These are phyloP conservation scores for Fallopia convolvulus DNA, from an alignment of 148 eudicot species.

Conservation along the genomic window DNA sequence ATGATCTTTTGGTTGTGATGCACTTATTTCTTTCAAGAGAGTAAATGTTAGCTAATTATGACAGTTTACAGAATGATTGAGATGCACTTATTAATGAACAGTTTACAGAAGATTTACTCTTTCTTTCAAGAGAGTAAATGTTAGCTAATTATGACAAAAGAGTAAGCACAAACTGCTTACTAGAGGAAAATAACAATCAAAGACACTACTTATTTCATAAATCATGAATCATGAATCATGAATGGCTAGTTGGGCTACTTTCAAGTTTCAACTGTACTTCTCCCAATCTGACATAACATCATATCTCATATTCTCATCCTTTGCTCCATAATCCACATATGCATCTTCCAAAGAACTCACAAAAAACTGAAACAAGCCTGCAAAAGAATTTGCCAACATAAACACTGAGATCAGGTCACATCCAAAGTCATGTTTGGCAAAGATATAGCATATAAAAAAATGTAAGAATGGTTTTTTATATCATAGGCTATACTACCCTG, in stretches of 20 bases:
- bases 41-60: neutral
- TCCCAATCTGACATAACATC: neutral
- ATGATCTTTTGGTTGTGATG: neutral
- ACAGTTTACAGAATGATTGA: neutral
- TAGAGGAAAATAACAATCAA: neutral
- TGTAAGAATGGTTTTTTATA: too few relatives aligned
- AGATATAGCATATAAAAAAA: neutral
- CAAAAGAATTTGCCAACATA: neutral
- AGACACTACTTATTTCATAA: neutral
- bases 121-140: neutral
- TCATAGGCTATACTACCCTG: too few relatives aligned
- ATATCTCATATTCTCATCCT: neutral
- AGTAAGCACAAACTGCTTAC: neutral
- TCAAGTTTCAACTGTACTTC: neutral
- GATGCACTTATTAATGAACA: neutral
- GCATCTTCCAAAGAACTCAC: conserved; percentile 7
- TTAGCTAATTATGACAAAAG: neutral
- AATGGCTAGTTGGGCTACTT: neutral
- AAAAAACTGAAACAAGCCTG: neutral
- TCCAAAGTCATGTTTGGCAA: neutral
- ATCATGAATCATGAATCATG: neutral
- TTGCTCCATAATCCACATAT: conserved; percentile 8
- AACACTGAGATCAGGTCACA: neutral
- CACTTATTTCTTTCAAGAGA: neutral
- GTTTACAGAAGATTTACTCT: neutral